Percentiles rank a stretch among this genome's conserved stretches.
phyloP scores from a whole-genome alignment of 2,329 filamentous ascomycete species.

The Cercospora nicotianae region DNA sequence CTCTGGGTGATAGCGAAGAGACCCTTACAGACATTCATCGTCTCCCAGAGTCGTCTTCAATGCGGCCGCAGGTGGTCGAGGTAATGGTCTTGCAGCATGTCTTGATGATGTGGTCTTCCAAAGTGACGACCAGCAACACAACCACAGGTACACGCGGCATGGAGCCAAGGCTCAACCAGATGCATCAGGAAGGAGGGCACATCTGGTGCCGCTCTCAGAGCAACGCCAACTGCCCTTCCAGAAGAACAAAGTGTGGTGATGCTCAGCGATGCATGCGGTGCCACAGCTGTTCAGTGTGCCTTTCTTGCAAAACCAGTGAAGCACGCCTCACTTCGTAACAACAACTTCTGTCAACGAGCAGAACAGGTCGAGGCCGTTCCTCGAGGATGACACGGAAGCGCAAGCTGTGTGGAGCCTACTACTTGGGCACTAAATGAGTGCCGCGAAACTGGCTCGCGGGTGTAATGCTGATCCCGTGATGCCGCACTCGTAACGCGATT shows the following conservation, averaged over 20 bases:
- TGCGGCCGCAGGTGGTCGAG: neutral
- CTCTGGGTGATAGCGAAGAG: neutral
- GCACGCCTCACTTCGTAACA: neutral
- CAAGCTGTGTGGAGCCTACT: slow-evolving; percentile 8
- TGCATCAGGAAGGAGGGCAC: slow-evolving; percentile 20
- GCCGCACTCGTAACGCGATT: slow-evolving; percentile 10
- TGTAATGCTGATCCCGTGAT: slow-evolving; percentile 18
- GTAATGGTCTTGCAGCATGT: neutral
- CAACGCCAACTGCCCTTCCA: neutral
- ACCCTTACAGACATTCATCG: neutral
- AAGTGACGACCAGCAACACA: neutral
- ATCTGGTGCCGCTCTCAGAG: neutral
- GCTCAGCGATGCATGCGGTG: slow-evolving; percentile 10
- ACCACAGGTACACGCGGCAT: slow-evolving; percentile 14
- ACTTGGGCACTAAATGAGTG: slow-evolving; percentile 5
- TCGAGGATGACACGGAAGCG: slow-evolving; percentile 3
- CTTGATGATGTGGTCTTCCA: neutral
- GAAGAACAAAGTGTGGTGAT: slow-evolving; percentile 7
- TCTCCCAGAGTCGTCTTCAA: slow-evolving; percentile 4
- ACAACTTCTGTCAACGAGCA: slow-evolving; percentile 8
- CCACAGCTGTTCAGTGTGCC: neutral
- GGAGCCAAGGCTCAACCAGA: slow-evolving; percentile 14
- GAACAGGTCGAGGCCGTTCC: slow-evolving; percentile 3
- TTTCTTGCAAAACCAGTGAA: slow-evolving; percentile 9
- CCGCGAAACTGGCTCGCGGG: slow-evolving; percentile 19